Percentiles rank a stretch among this genome's conserved stretches.
These are phyloP conservation scores for Polytrichum commune DNA, from an alignment of 225 moss, liverwort and hornwort species.

Conservation along the genomic window DNA sequence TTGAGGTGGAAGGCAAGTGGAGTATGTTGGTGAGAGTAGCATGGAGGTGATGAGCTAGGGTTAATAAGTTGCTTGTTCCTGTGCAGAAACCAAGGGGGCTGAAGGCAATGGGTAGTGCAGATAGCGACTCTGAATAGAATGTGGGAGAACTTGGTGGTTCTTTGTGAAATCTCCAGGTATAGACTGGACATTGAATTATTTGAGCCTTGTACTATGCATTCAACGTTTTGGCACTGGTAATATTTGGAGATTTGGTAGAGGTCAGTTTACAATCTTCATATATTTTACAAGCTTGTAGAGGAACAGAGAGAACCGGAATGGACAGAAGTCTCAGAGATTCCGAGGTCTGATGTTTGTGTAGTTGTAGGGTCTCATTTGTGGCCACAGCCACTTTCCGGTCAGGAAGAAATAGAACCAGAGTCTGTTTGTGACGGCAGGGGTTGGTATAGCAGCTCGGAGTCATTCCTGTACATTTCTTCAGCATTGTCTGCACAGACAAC, in stretches of 20 bases:
- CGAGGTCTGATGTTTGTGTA: not conserved
- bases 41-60: too few relatives aligned
- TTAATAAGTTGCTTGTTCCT: not conserved
- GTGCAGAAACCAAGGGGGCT: slow-evolving; percentile 95
- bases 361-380: not conserved
- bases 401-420: not conserved
- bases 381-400: not conserved
- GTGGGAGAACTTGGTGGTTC: too few relatives aligned
- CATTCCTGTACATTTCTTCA: slow-evolving; percentile 3
- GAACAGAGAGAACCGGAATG: not conserved
- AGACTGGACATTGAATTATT: slow-evolving; percentile 2
- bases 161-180: slow-evolving; percentile 8
- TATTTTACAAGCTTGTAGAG: not conserved
- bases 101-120: slow-evolving; percentile 97
- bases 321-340: not conserved
- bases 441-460: not conserved
- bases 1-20: too few relatives aligned
- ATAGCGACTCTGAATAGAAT: slow-evolving; percentile 80
- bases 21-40: too few relatives aligned
- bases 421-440: not conserved
- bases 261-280: not conserved
- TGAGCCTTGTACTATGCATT: not conserved
- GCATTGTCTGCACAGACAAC: not conserved
- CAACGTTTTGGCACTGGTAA: not conserved
- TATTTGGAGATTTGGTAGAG: too few relatives aligned